A percentile compares a stretch with the other conserved stretches of the same genome.
Conservation (phyloP, 179 eudicot genomes). For the Beta corolliflora region DNA sequence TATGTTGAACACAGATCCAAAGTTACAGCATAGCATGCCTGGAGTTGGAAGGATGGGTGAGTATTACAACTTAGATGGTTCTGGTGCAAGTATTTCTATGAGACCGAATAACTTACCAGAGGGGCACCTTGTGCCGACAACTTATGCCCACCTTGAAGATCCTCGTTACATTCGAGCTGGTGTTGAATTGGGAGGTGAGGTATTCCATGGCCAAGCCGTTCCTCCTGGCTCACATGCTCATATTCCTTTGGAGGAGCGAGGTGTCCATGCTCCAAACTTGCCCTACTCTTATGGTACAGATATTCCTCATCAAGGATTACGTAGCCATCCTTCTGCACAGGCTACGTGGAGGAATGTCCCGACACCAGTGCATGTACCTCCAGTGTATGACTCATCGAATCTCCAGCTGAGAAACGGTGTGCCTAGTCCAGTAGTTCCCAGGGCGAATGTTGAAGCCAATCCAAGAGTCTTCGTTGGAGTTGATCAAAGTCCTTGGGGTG, state of each 20-base stretch:
- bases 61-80: constrained; percentile 52
- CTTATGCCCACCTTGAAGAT: constrained; percentile 57
- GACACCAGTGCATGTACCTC: constrained; percentile 45
- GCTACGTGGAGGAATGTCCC: constrained; percentile 58
- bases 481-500: constrained; percentile 69
- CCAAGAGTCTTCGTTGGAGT: constrained; percentile 57
- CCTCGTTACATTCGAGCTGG: constrained; percentile 55
- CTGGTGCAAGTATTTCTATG: constrained; percentile 41
- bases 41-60: constrained; percentile 65
- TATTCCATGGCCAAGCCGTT: constrained; percentile 55
- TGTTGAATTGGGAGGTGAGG: constrained; percentile 58
- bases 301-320: constrained; percentile 50
- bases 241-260: constrained; percentile 57
- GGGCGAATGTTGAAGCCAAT: constrained; percentile 55
- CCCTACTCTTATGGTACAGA: constrained; percentile 65
- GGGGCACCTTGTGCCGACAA: constrained; percentile 42
- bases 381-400: constrained; percentile 48
- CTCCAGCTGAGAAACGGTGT: constrained; percentile 56
- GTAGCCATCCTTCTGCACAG: constrained; percentile 54
- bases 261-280: constrained; percentile 46
- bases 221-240: constrained; percentile 55
- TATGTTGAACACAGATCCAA: constrained; percentile 54
- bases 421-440: constrained; percentile 44
- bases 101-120: constrained; percentile 46
- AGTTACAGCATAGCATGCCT: constrained; percentile 49